These are phyloP conservation scores for Colletotrichum horii DNA, from an alignment of 2,329 filamentous ascomycete genomes.

Conservation along the genomic window DNA sequence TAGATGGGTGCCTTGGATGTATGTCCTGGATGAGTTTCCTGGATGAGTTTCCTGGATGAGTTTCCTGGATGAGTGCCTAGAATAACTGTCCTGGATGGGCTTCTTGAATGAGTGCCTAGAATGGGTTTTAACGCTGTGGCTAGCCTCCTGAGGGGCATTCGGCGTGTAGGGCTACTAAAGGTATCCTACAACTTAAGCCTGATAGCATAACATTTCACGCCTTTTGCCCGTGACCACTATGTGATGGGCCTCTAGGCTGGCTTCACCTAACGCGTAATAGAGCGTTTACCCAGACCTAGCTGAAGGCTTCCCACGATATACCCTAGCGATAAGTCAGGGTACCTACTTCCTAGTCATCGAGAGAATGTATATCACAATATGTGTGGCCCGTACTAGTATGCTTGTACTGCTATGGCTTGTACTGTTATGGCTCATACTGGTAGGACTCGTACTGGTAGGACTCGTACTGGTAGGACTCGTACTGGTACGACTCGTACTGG, in stretches of 20 bases:
- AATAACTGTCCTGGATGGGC: too few relatives aligned
- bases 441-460: neutral
- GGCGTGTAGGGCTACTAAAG: neutral
- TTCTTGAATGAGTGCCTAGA: too few relatives aligned
- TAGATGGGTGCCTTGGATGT: too few relatives aligned
- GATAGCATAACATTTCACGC: neutral
- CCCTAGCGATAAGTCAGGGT: neutral
- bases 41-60: too few relatives aligned
- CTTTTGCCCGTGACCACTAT: neutral
- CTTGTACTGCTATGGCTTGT: neutral
- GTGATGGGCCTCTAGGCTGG: neutral
- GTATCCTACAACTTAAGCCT: neutral
- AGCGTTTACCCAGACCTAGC: neutral
- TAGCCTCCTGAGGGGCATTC: neutral
- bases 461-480: too few relatives aligned
- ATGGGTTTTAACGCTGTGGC: neutral
- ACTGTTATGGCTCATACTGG: neutral
- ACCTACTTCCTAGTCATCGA: neutral
- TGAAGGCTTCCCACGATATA: neutral
- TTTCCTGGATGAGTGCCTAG: too few relatives aligned
- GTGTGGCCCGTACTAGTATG: neutral
- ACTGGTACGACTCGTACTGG: neutral
- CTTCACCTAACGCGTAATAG: neutral
- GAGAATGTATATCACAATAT: neutral
- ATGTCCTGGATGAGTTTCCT: too few relatives aligned